phyloP scores from a whole-genome alignment of 345 rosid genomes.

The Bruguiera gymnorhiza region DNA sequence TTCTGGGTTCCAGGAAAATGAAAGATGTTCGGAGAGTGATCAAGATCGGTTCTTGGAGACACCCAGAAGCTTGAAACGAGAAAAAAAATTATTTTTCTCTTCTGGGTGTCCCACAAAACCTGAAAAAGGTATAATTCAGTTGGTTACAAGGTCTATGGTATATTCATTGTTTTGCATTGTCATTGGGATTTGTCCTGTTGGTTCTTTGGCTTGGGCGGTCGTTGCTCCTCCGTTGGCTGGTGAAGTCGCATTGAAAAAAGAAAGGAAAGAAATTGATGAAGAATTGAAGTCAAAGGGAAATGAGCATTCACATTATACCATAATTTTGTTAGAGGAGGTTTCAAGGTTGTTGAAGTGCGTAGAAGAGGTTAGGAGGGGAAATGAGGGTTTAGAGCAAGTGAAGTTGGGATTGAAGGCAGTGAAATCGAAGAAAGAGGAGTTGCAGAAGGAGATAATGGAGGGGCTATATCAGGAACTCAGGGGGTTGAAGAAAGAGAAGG shows the following conservation, averaged over 20 bases:
- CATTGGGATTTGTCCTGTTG: slow-evolving; percentile 53
- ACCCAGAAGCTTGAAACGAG: slow-evolving; percentile 17
- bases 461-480: slow-evolving; percentile 43
- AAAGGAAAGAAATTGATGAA: slow-evolving; percentile 26
- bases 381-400: slow-evolving; percentile 41
- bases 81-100: slow-evolving; percentile 23
- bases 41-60: slow-evolving; percentile 14
- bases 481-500: slow-evolving; percentile 50
- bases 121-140: slow-evolving; percentile 28
- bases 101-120: slow-evolving; percentile 19
- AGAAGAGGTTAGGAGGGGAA: slow-evolving; percentile 57
- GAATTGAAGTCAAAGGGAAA: slow-evolving; percentile 41
- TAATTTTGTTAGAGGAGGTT: slow-evolving; percentile 57
- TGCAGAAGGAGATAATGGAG: slow-evolving; percentile 62
- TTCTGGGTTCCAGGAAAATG: slow-evolving; percentile 22
- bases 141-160: slow-evolving; percentile 41
- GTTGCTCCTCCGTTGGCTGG: slow-evolving; percentile 45
- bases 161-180: slow-evolving; percentile 60
- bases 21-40: slow-evolving; percentile 17
- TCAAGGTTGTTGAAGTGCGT: slow-evolving; percentile 48
- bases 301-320: slow-evolving; percentile 50
- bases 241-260: slow-evolving; percentile 36
- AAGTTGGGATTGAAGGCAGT: slow-evolving; percentile 48
- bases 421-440: slow-evolving; percentile 52
- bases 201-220: slow-evolving; percentile 43